Evolutionary conservation across 208 protist species (phyloP).

Genomic region (Wallacemonas rigidus): DNA sequence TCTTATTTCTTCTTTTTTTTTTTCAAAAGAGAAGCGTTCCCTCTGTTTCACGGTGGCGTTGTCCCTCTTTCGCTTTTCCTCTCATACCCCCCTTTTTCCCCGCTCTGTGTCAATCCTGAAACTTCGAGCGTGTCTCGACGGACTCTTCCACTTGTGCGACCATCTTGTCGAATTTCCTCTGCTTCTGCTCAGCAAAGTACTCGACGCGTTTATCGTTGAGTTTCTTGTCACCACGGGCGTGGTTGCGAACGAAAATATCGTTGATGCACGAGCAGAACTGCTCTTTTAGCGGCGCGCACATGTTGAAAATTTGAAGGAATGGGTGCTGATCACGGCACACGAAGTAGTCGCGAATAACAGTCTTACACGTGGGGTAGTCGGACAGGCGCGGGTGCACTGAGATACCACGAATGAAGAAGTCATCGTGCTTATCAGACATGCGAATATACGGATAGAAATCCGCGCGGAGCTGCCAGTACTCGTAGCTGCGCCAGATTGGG

Average conservation of each 20-base stretch:
- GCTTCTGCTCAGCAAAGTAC: slow-evolving; percentile 65
- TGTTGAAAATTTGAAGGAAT: slow-evolving; percentile 74
- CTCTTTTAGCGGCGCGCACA: slow-evolving; percentile 81
- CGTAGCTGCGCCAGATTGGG: slow-evolving; percentile 56
- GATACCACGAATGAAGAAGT: slow-evolving; percentile 84
- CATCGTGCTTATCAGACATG: slow-evolving; percentile 67
- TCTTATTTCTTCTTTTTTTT: slow-evolving; percentile 14
- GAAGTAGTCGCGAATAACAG: slow-evolving; percentile 86
- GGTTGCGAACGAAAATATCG: slow-evolving; percentile 83
- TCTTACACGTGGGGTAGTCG: slow-evolving; percentile 83
- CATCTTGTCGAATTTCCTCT: slow-evolving; percentile 66
- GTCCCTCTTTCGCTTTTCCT: too few species aligned
- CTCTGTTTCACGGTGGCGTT: not conserved
- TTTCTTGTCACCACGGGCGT: slow-evolving; percentile 78
- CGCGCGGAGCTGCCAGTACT: slow-evolving; percentile 83
- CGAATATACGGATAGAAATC: slow-evolving; percentile 80
- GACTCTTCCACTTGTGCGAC: slow-evolving; percentile 61
- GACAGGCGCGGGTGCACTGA: slow-evolving; percentile 77
- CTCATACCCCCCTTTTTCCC: too few species aligned
- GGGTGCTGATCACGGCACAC: slow-evolving; percentile 74
- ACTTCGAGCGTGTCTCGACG: slow-evolving; percentile 56
- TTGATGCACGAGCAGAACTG: slow-evolving; percentile 89
- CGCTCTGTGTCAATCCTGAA: slow-evolving; percentile 54
- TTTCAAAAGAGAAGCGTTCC: not conserved
- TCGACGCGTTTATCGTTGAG: slow-evolving; percentile 66